phyloP scores from a whole-genome alignment of 2,329 filamentous ascomycete genomes.

The Colletotrichum cereale region DNA sequence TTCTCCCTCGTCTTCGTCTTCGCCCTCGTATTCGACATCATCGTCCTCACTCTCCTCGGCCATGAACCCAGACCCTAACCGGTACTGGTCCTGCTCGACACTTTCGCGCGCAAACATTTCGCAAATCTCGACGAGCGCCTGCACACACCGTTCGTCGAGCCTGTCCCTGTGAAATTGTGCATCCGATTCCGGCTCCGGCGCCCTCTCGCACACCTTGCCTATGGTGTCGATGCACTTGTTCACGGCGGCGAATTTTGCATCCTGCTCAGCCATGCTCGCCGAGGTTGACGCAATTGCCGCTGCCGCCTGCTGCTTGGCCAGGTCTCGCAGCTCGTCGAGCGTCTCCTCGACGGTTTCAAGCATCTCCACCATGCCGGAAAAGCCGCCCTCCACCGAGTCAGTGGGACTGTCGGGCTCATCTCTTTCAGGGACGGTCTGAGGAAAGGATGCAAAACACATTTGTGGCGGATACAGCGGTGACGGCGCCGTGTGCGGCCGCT shows the following conservation, averaged over 20 bases:
- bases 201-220: slow-evolving; percentile 23
- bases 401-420: slow-evolving; percentile 26
- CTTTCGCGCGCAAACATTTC: slow-evolving; percentile 37
- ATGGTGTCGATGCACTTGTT: slow-evolving; percentile 35
- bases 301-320: slow-evolving; percentile 28
- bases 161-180: background rate
- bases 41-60: slow-evolving; percentile 29
- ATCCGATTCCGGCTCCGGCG: slow-evolving; percentile 10
- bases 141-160: slow-evolving; percentile 13
- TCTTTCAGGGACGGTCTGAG: slow-evolving; percentile 17
- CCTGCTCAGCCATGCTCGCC: background rate
- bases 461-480: slow-evolving; percentile 14
- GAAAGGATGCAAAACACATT: slow-evolving; percentile 32
- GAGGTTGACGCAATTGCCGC: slow-evolving; percentile 12
- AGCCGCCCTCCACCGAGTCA: slow-evolving; percentile 10
- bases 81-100: slow-evolving; percentile 16
- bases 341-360: slow-evolving; percentile 24
- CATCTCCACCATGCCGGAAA: background rate
- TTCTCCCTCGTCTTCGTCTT: slow-evolving; percentile 4
- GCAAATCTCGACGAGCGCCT: slow-evolving; percentile 30
- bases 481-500: slow-evolving; percentile 32
- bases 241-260: slow-evolving; percentile 22
- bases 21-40: slow-evolving; percentile 22
- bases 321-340: slow-evolving; percentile 23
- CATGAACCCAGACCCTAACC: slow-evolving; percentile 12